Base-by-base conservation (phyloP, 768 basidiomycete genomes). In the Lentinula lateritia region DNA sequence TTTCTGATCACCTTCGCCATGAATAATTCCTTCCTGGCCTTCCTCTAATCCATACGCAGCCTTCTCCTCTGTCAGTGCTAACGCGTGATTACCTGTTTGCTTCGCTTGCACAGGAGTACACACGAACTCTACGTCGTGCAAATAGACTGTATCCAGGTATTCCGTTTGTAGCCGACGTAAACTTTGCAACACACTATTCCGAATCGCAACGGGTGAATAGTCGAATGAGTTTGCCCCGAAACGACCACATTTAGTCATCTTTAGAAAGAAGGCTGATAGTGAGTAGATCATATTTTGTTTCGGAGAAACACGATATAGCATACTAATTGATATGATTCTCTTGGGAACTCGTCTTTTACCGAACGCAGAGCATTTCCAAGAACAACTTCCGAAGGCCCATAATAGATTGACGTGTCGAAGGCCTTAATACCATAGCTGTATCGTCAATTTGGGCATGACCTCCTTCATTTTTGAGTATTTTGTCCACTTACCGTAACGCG, bases 161-260 rank as follows among this genome's bases (percentile, higher is more conserved):
- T 78, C 72, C 10, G 93, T 94, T 55, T 87, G 82, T 61, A 95
- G 68, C 20, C 92, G 84, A 46, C 77, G 73, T 36, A 93, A 75
- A 66, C 89, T 91, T 61, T 83, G 83, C 52, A 77, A 71, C 16
- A 95, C 81, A 63, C 87, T 88, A 20, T 79, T 76, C 16, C 88
- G 84, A 58, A 95, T 83, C 39, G 80, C 83, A 5, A 69, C 64
- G 1, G 90, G 88, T 1, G 82, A 77, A 72, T 94, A 95, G 72
- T 95, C 90, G 65, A 94, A 94, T 46, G 79, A 75, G 1, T 75
- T 73, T 16, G 67, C 68, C 7, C 89, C 91, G 68, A 88, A 91
- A 39, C 93, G 82, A 23, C 93, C 93, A 63, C 89, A 90, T 70
- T 95, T 95, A 9, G 92, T 92, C 76, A 93, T 87, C 91, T 93